These are phyloP conservation scores for Sphenostylis stenocarpa DNA, from an alignment of 306 rosid species.

Conservation along the genomic window DNA sequence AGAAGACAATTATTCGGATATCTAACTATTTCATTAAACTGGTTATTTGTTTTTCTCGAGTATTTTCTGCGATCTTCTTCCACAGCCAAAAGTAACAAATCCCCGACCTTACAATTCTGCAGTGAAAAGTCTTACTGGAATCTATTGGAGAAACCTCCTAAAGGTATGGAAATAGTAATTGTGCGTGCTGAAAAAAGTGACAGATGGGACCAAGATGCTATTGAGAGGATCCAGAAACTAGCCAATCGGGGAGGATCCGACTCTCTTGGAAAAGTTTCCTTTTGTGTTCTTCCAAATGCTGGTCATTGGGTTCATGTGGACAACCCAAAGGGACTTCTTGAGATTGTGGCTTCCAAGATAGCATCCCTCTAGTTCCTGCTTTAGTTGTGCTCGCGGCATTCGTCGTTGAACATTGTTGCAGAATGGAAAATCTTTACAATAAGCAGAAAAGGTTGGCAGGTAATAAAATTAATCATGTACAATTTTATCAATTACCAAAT, in stretches of 20 bases:
- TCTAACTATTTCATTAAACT: neutral
- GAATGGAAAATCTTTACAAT: neutral
- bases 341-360: constrained; percentile 70
- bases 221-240: constrained; percentile 60
- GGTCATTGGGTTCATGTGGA: constrained; percentile 99
- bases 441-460: neutral
- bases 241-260: constrained; percentile 43
- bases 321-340: constrained; percentile 86
- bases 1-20: neutral
- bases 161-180: constrained; percentile 60
- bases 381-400: constrained; percentile 11
- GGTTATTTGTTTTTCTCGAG: neutral
- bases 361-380: constrained; percentile 48
- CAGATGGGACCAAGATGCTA: constrained; percentile 62
- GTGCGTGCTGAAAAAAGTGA: constrained; percentile 92
- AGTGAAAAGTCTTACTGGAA: constrained; percentile 80
- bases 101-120: constrained; percentile 18
- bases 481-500: neutral
- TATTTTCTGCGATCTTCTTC: neutral
- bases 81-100: neutral
- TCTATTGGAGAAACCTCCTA: constrained; percentile 78
- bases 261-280: constrained; percentile 60
- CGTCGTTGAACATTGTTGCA: neutral
- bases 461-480: neutral
- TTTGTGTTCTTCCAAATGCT: constrained; percentile 71